Percentiles rank a stretch among this genome's conserved stretches.
Evolutionary conservation across 805 yeast genomes (phyloP).

Genomic region (Maudiozyma turicensis): DNA sequence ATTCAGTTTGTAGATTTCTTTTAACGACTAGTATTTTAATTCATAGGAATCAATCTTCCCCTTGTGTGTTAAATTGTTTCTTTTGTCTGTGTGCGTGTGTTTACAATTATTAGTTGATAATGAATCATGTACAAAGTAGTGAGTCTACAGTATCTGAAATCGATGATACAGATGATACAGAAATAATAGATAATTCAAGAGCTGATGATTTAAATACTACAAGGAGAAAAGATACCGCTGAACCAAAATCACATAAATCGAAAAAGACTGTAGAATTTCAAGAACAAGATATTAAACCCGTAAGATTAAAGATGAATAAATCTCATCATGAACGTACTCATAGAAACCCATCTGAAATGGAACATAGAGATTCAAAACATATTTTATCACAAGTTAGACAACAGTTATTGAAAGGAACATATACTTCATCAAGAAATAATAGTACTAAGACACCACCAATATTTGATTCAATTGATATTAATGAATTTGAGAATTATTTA

Average conservation of each 20-base stretch:
- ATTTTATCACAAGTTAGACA: slow-evolving; percentile 11
- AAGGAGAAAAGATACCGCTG: neutral
- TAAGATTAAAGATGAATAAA: slow-evolving; percentile 1
- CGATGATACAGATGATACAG: neutral
- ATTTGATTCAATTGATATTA: slow-evolving; percentile 28
- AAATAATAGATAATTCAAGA: neutral
- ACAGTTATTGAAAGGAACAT: slow-evolving; percentile 5
- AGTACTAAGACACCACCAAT: neutral
- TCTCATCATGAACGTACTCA: neutral
- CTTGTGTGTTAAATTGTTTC: no score
- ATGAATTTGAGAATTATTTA: slow-evolving; percentile 34
- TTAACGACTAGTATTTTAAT: no score
- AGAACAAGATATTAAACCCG: neutral
- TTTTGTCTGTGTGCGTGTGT: no score
- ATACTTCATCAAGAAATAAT: neutral
- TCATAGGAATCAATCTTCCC: no score
- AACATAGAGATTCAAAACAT: slow-evolving; percentile 2
- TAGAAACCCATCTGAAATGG: neutral
- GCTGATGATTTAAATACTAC: neutral
- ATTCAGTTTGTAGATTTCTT: no score
- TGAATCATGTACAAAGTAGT: neutral
- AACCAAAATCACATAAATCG: neutral
- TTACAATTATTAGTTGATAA: neutral
- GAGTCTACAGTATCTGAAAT: neutral
- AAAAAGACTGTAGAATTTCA: neutral